phyloP scores from a whole-genome alignment of 1,284 basidiomycete species.

The Irpex sp. region DNA sequence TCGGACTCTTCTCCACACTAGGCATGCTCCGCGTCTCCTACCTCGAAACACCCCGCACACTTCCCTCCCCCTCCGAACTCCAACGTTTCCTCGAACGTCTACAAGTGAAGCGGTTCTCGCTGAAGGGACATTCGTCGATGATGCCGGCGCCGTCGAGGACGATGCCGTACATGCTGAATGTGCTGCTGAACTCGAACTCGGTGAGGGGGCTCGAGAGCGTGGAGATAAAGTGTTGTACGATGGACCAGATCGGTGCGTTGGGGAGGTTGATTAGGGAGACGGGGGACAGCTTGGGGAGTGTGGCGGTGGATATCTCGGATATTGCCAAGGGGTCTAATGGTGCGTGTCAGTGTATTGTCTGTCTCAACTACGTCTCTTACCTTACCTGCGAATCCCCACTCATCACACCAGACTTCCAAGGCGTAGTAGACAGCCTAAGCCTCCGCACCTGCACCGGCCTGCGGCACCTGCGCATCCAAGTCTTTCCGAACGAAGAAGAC shows the following conservation, averaged over 20 bases:
- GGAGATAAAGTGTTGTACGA: slow-evolving; percentile 1
- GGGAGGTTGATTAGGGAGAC: background rate
- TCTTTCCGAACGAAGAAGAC: slow-evolving; percentile 6
- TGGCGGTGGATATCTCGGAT: slow-evolving; percentile 4
- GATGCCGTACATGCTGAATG: background rate
- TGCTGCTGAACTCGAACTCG: slow-evolving; percentile 1
- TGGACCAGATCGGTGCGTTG: background rate
- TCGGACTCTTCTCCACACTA: background rate
- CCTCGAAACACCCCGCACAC: background rate
- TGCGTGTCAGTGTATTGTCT: no score
- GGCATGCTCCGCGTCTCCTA: slow-evolving; percentile 2
- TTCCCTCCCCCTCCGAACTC: background rate
- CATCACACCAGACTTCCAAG: background rate
- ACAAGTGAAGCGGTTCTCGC: background rate
- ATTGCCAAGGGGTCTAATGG: slow-evolving; percentile 2
- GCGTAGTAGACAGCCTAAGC: slow-evolving; percentile 1
- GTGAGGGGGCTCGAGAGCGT: background rate
- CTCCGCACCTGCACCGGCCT: background rate
- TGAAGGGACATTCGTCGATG: slow-evolving; percentile 4
- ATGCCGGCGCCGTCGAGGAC: slow-evolving; percentile 1
- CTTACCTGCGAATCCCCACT: no score
- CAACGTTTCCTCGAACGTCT: background rate
- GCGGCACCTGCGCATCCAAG: background rate
- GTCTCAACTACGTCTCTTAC: no score
- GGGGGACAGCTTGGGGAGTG: background rate